These are phyloP conservation scores for Trichoderma gracile DNA, from an alignment of 2,329 filamentous ascomycete genomes.

Conservation along the genomic window DNA sequence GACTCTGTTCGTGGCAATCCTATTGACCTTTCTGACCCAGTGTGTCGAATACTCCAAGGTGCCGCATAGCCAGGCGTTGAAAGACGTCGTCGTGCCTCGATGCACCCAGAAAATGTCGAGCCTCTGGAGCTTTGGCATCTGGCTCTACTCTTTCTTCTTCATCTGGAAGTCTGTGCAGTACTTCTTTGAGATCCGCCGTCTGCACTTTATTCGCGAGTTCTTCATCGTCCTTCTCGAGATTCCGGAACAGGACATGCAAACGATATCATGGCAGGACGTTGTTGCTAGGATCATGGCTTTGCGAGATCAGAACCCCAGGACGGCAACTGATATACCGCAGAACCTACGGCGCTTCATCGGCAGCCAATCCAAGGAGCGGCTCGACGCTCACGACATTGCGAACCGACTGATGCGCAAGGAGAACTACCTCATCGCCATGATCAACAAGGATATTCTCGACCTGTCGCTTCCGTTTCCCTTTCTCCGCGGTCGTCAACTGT, in stretches of 20 bases:
- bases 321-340: slow-evolving; percentile 58
- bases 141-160: slow-evolving; percentile 85
- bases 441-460: slow-evolving; percentile 95
- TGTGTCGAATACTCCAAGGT: slow-evolving; percentile 81
- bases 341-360: slow-evolving; percentile 62
- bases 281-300: slow-evolving; percentile 82
- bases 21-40: slow-evolving; percentile 80
- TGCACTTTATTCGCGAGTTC: slow-evolving; percentile 80
- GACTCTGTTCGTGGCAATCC: slow-evolving; percentile 76
- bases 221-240: slow-evolving; percentile 81
- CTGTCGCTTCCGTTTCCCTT: slow-evolving; percentile 85
- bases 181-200: slow-evolving; percentile 68
- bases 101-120: slow-evolving; percentile 77
- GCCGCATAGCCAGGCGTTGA: slow-evolving; percentile 60
- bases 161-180: slow-evolving; percentile 77
- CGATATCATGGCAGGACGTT: slow-evolving; percentile 89
- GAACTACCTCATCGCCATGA: slow-evolving; percentile 93
- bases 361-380: slow-evolving; percentile 86
- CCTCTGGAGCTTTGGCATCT: slow-evolving; percentile 74
- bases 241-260: slow-evolving; percentile 82
- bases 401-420: slow-evolving; percentile 95
- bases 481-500: slow-evolving; percentile 73
- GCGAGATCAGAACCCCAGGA: slow-evolving; percentile 83
- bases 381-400: slow-evolving; percentile 96
- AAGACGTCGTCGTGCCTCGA: slow-evolving; percentile 63